Evolutionary conservation across 2,329 filamentous ascomycete species (phyloP).

Genomic region (Aaosphaeria pasadenensis): DNA sequence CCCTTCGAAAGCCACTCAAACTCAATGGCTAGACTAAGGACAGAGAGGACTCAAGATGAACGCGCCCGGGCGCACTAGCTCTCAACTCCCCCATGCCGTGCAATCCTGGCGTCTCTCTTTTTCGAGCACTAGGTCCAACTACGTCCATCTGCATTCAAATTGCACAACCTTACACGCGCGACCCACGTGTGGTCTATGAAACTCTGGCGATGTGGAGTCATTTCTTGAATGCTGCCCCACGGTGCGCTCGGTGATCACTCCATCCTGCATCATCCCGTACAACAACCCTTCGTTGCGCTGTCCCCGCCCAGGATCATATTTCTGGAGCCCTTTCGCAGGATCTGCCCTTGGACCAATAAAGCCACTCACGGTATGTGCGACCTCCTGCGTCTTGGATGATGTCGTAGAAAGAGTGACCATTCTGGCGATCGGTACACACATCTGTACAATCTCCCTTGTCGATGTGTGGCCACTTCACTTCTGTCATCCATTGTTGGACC

Average conservation of each 20-base stretch:
- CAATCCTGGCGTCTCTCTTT: slow-evolving; percentile 11
- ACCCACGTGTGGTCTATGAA: slow-evolving; percentile 26
- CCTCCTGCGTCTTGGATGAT: slow-evolving; percentile 12
- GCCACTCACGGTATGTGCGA: slow-evolving; percentile 25
- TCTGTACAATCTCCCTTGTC: slow-evolving; percentile 18
- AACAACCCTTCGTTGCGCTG: slow-evolving; percentile 10
- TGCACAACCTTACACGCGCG: slow-evolving; percentile 13
- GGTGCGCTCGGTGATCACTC: slow-evolving; percentile 5
- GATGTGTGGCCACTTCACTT: slow-evolving; percentile 13
- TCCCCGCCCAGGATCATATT: slow-evolving; percentile 5
- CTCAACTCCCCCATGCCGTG: slow-evolving; percentile 10
- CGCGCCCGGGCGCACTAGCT: slow-evolving; percentile 10
- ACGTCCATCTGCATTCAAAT: slow-evolving; percentile 3
- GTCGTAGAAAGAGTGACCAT: slow-evolving; percentile 18
- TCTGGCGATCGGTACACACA: slow-evolving; percentile 17
- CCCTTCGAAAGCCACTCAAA: background rate
- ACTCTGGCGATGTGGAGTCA: slow-evolving; percentile 8
- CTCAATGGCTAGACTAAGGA: slow-evolving; percentile 2
- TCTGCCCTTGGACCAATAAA: slow-evolving; percentile 24
- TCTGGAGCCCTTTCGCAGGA: slow-evolving; percentile 6
- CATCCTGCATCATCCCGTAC: slow-evolving; percentile 11
- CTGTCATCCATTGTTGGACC: slow-evolving; percentile 14
- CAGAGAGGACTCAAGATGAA: slow-evolving; percentile 4
- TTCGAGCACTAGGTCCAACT: slow-evolving; percentile 1
- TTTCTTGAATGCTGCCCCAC: slow-evolving; percentile 6